phyloP scores from a whole-genome alignment of 1,139 yeast species.

The Scheffersomyces titani region DNA sequence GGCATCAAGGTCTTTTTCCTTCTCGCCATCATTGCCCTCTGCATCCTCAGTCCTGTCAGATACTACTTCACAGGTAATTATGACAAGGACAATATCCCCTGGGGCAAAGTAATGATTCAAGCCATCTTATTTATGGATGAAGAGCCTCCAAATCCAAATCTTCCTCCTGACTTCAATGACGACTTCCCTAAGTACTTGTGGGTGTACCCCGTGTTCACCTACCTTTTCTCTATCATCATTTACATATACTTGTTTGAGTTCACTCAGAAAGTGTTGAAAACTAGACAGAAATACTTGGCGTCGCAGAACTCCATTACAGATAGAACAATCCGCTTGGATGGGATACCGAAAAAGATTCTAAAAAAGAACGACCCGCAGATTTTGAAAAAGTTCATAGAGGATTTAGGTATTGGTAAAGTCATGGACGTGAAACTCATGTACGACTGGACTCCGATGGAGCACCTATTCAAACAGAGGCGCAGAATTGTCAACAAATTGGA shows the following conservation, averaged over 20 bases:
- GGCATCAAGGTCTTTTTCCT: constrained; percentile 42
- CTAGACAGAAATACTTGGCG: constrained; percentile 46
- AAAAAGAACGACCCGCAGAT: constrained; percentile 38
- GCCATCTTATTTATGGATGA: not conserved
- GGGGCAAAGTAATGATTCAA: constrained; percentile 1
- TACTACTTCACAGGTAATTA: constrained; percentile 49
- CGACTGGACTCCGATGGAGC: constrained; percentile 53
- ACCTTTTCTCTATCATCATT: constrained; percentile 40
- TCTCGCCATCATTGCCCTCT: constrained; percentile 39
- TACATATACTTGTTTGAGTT: constrained; percentile 35
- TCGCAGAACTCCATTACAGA: constrained; percentile 47
- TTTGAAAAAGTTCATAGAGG: constrained; percentile 57
- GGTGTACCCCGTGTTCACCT: constrained; percentile 46
- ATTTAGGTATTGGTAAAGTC: constrained; percentile 62
- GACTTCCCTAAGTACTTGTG: constrained; percentile 28
- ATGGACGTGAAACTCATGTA: constrained; percentile 54
- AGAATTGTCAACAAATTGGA: constrained; percentile 41
- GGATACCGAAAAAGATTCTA: constrained; percentile 48
- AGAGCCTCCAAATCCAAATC: constrained; percentile 2
- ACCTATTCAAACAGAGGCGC: constrained; percentile 39
- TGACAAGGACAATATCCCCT: constrained; percentile 37
- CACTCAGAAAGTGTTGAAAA: constrained; percentile 37
- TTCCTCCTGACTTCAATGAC: constrained; percentile 14
- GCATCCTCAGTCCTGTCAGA: constrained; percentile 44
- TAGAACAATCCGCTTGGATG: constrained; percentile 46